Evolutionary conservation across 192 early-diverging fungal genomes (phyloP), one percentile per base, ranked within the genome.

Genomic region (Allomyces macrogynus): DNA sequence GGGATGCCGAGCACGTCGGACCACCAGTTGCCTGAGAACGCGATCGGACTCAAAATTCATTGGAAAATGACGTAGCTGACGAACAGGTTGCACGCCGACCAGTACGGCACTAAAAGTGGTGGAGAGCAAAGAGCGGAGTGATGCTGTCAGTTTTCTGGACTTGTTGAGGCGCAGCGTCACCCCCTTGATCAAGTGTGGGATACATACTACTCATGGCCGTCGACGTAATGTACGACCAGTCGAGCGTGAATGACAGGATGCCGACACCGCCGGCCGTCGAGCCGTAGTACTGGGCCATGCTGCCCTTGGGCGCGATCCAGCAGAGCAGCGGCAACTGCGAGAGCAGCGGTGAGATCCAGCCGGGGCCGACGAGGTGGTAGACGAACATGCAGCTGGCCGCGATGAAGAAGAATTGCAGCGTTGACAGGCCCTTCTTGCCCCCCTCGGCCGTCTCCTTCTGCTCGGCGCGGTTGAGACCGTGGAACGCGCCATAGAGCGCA

Each of bases 401-500:
- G 32, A 71, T 66, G 73, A 74, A 77, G 61, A 85, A 85, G 11
- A 79, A 27, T 60, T 76, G 65, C 20, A 78, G 77, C 24, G 80
- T 74, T 5, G 77, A 71, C 42, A 84, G 12, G 49, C 20, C 16
- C 49, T 57, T 57, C 49, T 57, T 57, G 49, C 49, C 49, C 12
- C 20, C 49, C 16, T 57, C 49, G 16, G 12, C 16, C 16, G 8
- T 20, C 16, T 27, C 24, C 66, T 67, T 32, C 70, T 71, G 42
- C 32, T 40, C 32, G 32, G 32, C 32, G 32, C 32, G 32, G 65
- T 83, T 78, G 63, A 65, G 26, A 57, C 85, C 81, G 69, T 93
- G 88, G 61, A 92, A 79, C 3, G 87, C 83, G n/a, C 82, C 79
- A 72, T 90, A 89, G 24, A 92, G 72, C 12, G 87, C 83, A 25